Evolutionary conservation across 352 stramenopile species (phyloP), one percentile per base, ranked within the genome.

Genomic region (Saprolegnia parasitica): DNA sequence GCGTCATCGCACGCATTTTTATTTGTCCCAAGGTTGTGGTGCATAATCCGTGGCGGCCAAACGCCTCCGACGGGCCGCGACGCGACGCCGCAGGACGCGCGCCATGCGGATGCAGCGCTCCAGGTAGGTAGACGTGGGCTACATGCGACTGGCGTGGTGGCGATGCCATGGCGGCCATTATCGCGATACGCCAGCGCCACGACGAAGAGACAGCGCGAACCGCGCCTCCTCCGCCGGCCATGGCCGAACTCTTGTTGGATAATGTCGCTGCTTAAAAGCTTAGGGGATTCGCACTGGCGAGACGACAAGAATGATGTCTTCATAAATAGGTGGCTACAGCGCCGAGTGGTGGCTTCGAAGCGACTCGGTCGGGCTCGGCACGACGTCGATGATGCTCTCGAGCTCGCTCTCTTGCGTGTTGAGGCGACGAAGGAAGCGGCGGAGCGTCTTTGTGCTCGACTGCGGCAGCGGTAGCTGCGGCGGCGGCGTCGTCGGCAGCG

Each of bases 351-450:
- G 52, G 35, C 52, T 60, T 2, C 24, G 52, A 4, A 60, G 13
- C 13, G 52, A 60, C 35, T 60, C 52, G 24, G 11, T 35, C 35
- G 52, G 52, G 35, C 52, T 60, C 3, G 11, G 11, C 13, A 40
- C 8, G 16, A n/a, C 24, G 35, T 60, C 52, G 13, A 60, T 9
- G 16, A 60, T n/a, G 35, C 52, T 60, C 20, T 60, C 52, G 24
- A 60, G 35, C 35, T 60, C 52, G 35, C 52, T 60, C 35, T 60
- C 24, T 24, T 60, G 52, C 11, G 11, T 60, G 35, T 60, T 60
- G 24, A 60, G 52, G 13, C 52, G 52, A 21, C 35, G 52, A 10
- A 60, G 35, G n/a, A 60, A 60, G 3, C 52, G 52, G 3, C n/a
- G 13, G 1, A 60, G 35, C 24, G n/a, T 55, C 29, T 35, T 35